Base-by-base conservation (phyloP, 306 rosid species). In the Prinsepia uniflora region DNA sequence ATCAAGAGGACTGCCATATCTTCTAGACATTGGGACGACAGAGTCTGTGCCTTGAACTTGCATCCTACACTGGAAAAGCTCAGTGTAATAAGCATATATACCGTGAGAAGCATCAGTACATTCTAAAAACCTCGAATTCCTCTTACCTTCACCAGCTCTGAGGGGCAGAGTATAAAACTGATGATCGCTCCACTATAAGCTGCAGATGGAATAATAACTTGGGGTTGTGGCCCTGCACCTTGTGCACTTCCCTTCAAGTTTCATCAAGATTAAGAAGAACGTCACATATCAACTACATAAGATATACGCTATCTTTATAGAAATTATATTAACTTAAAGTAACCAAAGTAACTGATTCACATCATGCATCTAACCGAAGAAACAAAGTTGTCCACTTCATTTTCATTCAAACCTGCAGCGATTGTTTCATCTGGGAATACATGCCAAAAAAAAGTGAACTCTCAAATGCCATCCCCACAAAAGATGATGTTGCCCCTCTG, bases 401-500 rank as follows among this genome's bases (percentile, higher is more conserved):
- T 80, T 79, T 60, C 55, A 67, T 47, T 72, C 85, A 57, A 78
- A 94, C 99, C 99, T 94, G 99, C 59, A 91, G 89, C 52, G 78
- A 57, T 59, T 77, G 78, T 78, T 94, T 94, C 73, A 85, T 86
- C 80, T 83, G 97, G 72, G 97, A 90, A 82, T 90, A 94, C 74
- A 94, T 83, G 62, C 99, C 97, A 70, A 94, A 94, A 76, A 86
- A 81, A 39, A 94, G 88, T 41, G 97, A 87, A 76, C 99, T 89
- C 84, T 94, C 97, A 61, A 90, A 86, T 82, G 97, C 87, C 80
- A 94, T 79, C 82, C 98, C 97, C 53, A 89, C 43, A 67, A 94
- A 94, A 79, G 97, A 94, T 63, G 99, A 81, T 40, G 96, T 90
- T 48, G 99, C 96, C 70, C 97, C 99, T 76, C 96, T 86, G 79